Evolutionary conservation across 257 asterid species (phyloP).

Genomic region (Solanum megistacrolobum): DNA sequence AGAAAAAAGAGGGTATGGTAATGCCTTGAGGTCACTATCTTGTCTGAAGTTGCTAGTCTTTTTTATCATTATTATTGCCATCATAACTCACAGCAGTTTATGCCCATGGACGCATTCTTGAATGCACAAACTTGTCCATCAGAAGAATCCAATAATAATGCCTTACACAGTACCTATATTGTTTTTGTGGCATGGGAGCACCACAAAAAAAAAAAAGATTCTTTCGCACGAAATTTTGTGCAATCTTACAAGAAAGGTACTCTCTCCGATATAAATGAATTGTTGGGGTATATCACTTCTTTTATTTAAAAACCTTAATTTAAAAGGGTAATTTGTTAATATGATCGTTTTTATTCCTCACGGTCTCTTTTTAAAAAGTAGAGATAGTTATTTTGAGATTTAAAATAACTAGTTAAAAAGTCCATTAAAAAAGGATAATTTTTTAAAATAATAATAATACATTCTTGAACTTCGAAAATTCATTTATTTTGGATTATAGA

Average conservation of each 20-base stretch:
- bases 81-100: not conserved
- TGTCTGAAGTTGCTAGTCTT: slow-evolving; percentile 3
- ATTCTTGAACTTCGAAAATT: not conserved
- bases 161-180: not conserved
- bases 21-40: slow-evolving; percentile 12
- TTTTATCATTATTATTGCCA: slow-evolving; percentile 7
- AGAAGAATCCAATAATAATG: slow-evolving; percentile 4
- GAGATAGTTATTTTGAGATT: no score
- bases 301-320: no score
- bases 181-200: not conserved
- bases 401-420: not conserved
- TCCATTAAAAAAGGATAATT: no score
- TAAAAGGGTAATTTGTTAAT: not conserved
- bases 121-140: not conserved
- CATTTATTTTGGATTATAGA: not conserved
- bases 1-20: not conserved
- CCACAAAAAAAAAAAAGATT: not conserved
- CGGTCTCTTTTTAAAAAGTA: not conserved
- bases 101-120: not conserved
- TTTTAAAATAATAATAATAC: no score
- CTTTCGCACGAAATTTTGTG: not conserved
- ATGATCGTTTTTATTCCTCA: not conserved
- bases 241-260: not conserved
- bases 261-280: not conserved
- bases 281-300: not conserved